Conservation (phyloP, 768 basidiomycete species). For the Collybiopsis confluens region DNA sequence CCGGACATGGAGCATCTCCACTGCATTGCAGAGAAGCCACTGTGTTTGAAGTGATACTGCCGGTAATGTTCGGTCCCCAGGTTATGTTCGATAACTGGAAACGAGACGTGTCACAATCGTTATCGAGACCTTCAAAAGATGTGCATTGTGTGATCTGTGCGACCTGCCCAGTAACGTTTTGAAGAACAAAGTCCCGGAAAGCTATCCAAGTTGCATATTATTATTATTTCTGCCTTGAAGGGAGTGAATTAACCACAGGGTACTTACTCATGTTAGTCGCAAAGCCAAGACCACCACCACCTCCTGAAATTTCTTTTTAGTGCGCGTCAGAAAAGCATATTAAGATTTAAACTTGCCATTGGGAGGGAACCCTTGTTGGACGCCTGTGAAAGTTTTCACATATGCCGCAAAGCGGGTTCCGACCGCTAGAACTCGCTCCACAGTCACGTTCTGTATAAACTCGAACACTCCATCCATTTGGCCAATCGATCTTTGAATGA, state of each 20-base stretch:
- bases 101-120: constrained; percentile 27
- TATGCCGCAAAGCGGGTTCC: constrained; percentile 23
- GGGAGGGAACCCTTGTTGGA: constrained; percentile 21
- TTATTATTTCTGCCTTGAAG: no score
- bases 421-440: constrained; percentile 20
- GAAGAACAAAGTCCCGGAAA: constrained; percentile 22
- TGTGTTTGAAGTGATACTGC: constrained; percentile 18
- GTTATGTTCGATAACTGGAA: constrained; percentile 29
- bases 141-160: constrained; percentile 27
- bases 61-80: constrained; percentile 22
- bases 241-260: no score
- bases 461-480: constrained; percentile 30
- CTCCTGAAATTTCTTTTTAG: constrained; percentile 14
- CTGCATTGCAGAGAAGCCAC: constrained; percentile 28
- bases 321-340: not conserved
- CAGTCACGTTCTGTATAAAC: constrained; percentile 31
- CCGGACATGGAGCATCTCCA: constrained; percentile 26
- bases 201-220: constrained; percentile 10
- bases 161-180: constrained; percentile 16
- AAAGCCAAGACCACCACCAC: constrained; percentile 28
- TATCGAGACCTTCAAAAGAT: constrained; percentile 26
- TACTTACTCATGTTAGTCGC: constrained; percentile 23
- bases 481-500: constrained; percentile 15
- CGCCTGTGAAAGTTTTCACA: constrained; percentile 31
- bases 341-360: constrained; percentile 19